Base-by-base conservation (phyloP, 108 stramenopile species). In the Cylindrotheca fusiformis region DNA sequence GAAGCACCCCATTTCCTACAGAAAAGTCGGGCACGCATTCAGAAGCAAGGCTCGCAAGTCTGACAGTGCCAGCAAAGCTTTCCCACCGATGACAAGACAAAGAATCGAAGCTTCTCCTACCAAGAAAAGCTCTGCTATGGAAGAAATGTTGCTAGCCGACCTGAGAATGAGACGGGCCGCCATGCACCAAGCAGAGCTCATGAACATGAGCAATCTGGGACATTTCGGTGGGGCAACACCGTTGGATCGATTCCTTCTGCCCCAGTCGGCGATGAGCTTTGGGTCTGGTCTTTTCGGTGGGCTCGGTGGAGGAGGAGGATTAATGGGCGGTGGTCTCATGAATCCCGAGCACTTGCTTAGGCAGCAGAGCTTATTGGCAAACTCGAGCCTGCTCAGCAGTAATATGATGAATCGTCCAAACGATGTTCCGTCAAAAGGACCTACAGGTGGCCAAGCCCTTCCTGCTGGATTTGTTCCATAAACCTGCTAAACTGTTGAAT, bases 11-110 rank as follows among this genome's bases (percentile, higher is more conserved):
- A 61, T 69, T 21, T 41, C 68, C 1, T 69, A 69, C 45, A 33
- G 68, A 6, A 69, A 69, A 46, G 60, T 69, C 19, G 68, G 68
- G 1, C 68, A 69, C 36, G 68, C 68, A 18, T 69, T 69, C 36
- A 51, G 68, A 22, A 58, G 56, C 19, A 69, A 69, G 21, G 68
- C 68, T n/a, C 59, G 68, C 36, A 41, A 41, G 36, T 10, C 36
- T 41, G 36, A 41, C 14, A 41, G 36, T 14, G 14, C 10, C 36
- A 41, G 36, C 36, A 41, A 41, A 41, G 10, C 36, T 14, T 6
- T 14, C 36, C 36, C 36, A 10, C 10, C 6, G 14, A 41, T 41
- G 36, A 41, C 36, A 14, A 41, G 36, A 41, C 36, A 41, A 41
- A 41, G 36, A 41, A 14, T 41, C 14, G 36, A 41, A 14, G 36